phyloP scores from a whole-genome alignment of 1,284 basidiomycete genomes.

The Boletus sp. region DNA sequence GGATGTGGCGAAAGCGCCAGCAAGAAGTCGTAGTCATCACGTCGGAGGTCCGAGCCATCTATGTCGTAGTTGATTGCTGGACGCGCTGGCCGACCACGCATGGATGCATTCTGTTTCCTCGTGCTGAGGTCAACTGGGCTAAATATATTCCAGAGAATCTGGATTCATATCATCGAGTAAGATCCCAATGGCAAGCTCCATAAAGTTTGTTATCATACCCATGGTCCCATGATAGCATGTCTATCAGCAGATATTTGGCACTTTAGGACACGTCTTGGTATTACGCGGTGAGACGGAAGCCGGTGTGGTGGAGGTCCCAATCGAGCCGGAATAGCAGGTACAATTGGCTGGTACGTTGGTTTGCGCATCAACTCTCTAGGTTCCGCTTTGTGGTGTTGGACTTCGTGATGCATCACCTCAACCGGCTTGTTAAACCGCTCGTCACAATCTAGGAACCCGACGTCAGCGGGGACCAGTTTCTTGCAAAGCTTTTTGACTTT shows the following conservation, averaged over 20 bases:
- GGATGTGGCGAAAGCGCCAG: conserved; percentile 37
- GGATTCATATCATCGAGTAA: conserved; percentile 7
- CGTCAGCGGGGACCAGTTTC: conserved; percentile 3
- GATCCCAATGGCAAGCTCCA: neutral
- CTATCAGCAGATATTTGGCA: conserved; percentile 44
- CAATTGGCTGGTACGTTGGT: conserved; percentile 34
- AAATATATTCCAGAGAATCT: conserved; percentile 47
- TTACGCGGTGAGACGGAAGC: conserved; percentile 49
- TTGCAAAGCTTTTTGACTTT: neutral
- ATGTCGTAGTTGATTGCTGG: conserved; percentile 14
- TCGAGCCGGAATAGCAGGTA: conserved; percentile 30
- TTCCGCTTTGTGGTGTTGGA: conserved; percentile 26
- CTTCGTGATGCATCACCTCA: conserved; percentile 31
- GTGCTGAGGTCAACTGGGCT: conserved; percentile 37
- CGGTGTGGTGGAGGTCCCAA: conserved; percentile 33
- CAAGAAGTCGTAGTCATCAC: conserved; percentile 47
- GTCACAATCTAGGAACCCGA: conserved; percentile 21
- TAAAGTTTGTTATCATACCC: conserved; percentile 40
- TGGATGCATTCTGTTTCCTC: conserved; percentile 35
- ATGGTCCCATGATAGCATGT: conserved; percentile 48
- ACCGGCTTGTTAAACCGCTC: conserved; percentile 26
- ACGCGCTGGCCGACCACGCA: conserved; percentile 29
- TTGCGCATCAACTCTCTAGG: conserved; percentile 37
- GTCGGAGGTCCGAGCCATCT: conserved; percentile 17
- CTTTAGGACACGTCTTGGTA: conserved; percentile 39